Percentiles rank a stretch among this genome's conserved stretches.
phyloP scores from a whole-genome alignment of 768 basidiomycete species.

The Pulveroboletus sp. region DNA sequence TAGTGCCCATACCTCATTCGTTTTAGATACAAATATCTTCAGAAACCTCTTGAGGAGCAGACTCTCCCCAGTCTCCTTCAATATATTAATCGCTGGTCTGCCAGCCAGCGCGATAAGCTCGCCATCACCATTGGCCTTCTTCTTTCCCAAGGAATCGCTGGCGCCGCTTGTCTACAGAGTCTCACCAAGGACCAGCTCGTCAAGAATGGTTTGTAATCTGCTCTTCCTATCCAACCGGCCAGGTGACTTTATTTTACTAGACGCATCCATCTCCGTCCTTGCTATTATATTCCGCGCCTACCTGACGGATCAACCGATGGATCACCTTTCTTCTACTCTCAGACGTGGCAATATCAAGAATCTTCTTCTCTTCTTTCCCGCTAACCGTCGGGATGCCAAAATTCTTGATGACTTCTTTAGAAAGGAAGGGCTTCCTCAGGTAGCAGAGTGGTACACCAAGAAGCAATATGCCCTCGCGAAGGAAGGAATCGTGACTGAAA shows the following conservation, averaged over 20 bases:
- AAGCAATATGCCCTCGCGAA: conserved; percentile 81
- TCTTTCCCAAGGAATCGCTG: conserved; percentile 79
- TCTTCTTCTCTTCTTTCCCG: conserved; percentile 83
- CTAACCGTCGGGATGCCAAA: conserved; percentile 72
- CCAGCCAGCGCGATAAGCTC: conserved; percentile 78
- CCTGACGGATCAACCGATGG: conserved; percentile 81
- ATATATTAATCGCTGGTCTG: conserved; percentile 83
- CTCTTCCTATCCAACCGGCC: not conserved
- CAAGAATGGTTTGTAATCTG: conserved; percentile 70
- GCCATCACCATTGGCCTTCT: conserved; percentile 79
- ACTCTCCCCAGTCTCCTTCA: conserved; percentile 84
- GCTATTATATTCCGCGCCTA: conserved; percentile 80
- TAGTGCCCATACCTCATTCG: not conserved
- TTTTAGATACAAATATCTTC: conserved; percentile 95
- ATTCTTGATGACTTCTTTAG: conserved; percentile 85
- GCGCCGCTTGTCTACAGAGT: conserved; percentile 72
- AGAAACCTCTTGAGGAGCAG: conserved; percentile 89
- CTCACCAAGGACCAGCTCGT: conserved; percentile 92
- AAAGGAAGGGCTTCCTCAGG: conserved; percentile 67
- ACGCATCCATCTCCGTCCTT: conserved; percentile 73
- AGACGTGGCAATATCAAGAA: conserved; percentile 86
- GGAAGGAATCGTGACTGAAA: conserved; percentile 66
- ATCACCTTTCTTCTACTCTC: conserved; percentile 79
- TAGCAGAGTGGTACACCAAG: conserved; percentile 95
- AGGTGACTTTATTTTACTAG: conserved; percentile 39